Conservation (phyloP, 345 rosid species). For the Lepidium africanum region DNA sequence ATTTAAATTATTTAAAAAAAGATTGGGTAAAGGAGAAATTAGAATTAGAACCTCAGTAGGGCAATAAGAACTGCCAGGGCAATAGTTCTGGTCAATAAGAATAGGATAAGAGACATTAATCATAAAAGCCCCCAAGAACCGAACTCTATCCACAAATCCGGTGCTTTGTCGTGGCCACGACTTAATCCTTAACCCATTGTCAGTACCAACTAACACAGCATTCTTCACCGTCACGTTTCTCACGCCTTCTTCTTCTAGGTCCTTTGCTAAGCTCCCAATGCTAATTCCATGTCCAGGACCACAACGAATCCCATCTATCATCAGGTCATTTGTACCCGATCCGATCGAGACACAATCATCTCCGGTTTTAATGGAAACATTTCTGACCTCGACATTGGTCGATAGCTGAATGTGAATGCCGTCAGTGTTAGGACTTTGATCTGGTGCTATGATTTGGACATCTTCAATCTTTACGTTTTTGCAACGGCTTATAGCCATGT, state of each 20-base stretch:
- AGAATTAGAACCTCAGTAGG: slow-evolving; percentile 27
- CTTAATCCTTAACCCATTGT: slow-evolving; percentile 55
- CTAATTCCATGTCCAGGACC: slow-evolving; percentile 77
- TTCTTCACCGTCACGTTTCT: slow-evolving; percentile 38
- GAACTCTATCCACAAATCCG: slow-evolving; percentile 41
- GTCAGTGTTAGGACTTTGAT: slow-evolving; percentile 51
- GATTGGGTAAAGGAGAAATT: too few species aligned
- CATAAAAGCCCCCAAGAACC: slow-evolving; percentile 35
- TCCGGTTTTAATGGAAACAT: slow-evolving; percentile 42
- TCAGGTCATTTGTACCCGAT: slow-evolving; percentile 40
- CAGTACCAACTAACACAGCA: slow-evolving; percentile 30
- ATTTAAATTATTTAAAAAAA: too few species aligned
- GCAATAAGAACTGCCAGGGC: slow-evolving; percentile 42
- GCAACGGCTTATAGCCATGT: slow-evolving; percentile 45
- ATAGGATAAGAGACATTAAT: slow-evolving; percentile 39
- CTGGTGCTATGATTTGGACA: slow-evolving; percentile 34
- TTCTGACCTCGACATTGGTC: slow-evolving; percentile 27
- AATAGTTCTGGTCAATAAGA: slow-evolving; percentile 54
- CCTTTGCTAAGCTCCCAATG: slow-evolving; percentile 51
- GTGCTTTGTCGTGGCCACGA: slow-evolving; percentile 62
- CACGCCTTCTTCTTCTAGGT: slow-evolving; percentile 41
- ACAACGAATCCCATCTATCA: slow-evolving; percentile 42
- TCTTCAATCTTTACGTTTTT: slow-evolving; percentile 33
- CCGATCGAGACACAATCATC: slow-evolving; percentile 61
- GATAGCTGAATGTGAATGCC: slow-evolving; percentile 55